Evolutionary conservation across 2,329 filamentous ascomycete genomes (phyloP), one percentile per base, ranked within the genome.

Genomic region (Calonectria naviculata): DNA sequence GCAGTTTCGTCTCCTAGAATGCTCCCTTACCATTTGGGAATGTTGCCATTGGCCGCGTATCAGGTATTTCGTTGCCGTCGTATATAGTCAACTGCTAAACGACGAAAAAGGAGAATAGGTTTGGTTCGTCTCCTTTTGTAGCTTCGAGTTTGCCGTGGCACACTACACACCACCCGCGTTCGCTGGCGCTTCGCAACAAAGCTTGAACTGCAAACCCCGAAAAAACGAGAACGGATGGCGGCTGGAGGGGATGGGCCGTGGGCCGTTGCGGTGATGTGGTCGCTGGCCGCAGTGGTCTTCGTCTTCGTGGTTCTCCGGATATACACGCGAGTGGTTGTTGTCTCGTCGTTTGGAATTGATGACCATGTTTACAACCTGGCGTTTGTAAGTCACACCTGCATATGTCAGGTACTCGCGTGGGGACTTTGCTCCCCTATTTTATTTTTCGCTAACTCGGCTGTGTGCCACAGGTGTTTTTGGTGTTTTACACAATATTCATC

Each of bases 251-350:
- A 74, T 49, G 75, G 75, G 19, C 71, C 70, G 6, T 76, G 67
- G 75, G 68, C 67, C 24, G 36, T 78, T 5, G 67, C 70, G 34
- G 76, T 81, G 65, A 81, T 81, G 71, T 81, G 80, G 80, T 46
- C 72, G 15, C 34, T 81, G 56, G 76, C 76, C 2, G 65, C 29
- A 2, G 42, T 80, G 12, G 70, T 75, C 21, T 58, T 81, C 4
- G 24, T 77, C 31, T 81, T 85, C 60, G 80, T 84, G 8, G 54
- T 71, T 10, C 78, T 84, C 1, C 81, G 83, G 3, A 74, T 82
- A 1, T 85, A 85, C 63, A 85, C 83, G 1, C 80, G 84, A 44
- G 21, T 80, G 2, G 67, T 75, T 26, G 65, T 81, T 9, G 73
- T 84, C 13, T 74, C 74, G 1, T 75, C 76, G 0, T 80, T 79